Evolutionary conservation across 257 asterid genomes (phyloP).

Genomic region (Nyctanthes arbortristis): DNA sequence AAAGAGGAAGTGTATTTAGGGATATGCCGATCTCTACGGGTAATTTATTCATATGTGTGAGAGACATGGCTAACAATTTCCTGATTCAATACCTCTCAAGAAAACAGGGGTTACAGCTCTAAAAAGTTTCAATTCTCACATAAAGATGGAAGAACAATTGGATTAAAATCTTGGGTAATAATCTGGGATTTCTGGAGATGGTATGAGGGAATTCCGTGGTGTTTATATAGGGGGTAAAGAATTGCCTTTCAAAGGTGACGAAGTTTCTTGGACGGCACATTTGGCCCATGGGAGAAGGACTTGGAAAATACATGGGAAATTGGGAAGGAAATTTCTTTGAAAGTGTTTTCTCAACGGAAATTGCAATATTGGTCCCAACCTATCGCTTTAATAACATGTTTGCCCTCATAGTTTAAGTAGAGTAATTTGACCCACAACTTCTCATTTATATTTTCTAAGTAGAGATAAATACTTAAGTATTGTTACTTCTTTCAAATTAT

Average conservation of each 20-base stretch:
- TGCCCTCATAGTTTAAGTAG: background rate
- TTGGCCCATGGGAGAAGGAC: background rate
- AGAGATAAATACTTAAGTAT: no score
- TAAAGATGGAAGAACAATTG: background rate
- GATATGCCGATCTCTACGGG: constrained; percentile 28
- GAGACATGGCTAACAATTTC: background rate
- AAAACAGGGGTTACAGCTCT: background rate
- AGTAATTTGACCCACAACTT: background rate
- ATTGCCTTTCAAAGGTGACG: background rate
- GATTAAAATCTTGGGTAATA: background rate
- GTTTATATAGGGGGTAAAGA: background rate
- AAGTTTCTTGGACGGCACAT: background rate
- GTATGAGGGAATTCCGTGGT: background rate
- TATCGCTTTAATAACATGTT: background rate
- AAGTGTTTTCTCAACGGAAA: background rate
- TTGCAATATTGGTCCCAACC: background rate
- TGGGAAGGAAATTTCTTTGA: background rate
- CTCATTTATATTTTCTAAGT: no score
- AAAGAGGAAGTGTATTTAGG: constrained; percentile 18
- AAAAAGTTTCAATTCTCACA: background rate
- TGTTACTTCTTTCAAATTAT: no score
- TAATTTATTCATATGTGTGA: background rate
- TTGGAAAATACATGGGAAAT: background rate
- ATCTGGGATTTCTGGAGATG: background rate
- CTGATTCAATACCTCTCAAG: no score